A percentile compares a stretch with the other conserved stretches of the same genome.
These are phyloP conservation scores for Acacia pycnantha DNA, from an alignment of 331 rosid genomes.

Conservation along the genomic window DNA sequence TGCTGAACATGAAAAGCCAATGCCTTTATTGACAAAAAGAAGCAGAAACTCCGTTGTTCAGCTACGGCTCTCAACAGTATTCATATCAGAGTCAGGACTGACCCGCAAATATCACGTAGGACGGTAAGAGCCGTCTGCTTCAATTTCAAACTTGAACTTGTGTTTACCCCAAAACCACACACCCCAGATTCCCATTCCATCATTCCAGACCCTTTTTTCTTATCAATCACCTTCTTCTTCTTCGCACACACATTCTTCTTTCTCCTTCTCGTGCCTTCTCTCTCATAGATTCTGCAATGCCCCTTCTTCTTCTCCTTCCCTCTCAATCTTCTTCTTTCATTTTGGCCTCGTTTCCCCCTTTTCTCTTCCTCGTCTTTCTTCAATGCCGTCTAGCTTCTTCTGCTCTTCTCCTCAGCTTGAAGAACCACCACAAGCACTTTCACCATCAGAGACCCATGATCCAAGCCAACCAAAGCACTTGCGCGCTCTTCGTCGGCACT, in stretches of 20 bases:
- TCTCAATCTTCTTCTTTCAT: conserved; percentile 9
- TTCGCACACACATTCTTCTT: too few relatives aligned
- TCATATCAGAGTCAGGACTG: neutral
- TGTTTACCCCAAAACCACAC: neutral
- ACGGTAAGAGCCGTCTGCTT: neutral
- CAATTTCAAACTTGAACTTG: neutral
- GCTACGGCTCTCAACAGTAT: neutral
- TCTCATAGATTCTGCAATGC: conserved; percentile 29
- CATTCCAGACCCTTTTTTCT: neutral
- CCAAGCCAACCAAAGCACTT: conserved; percentile 62
- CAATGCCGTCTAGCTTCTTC: conserved; percentile 48
- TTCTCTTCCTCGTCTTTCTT: conserved; percentile 37
- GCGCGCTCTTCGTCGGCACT: conserved; percentile 65
- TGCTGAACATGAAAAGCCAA: neutral
- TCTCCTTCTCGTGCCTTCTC: too few relatives aligned
- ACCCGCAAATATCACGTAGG: neutral
- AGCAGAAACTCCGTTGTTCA: neutral
- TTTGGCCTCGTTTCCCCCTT: conserved; percentile 24
- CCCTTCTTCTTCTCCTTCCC: conserved; percentile 28
- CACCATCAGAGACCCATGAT: conserved; percentile 51
- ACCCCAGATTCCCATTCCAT: neutral
- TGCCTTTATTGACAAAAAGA: neutral
- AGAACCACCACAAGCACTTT: conserved; percentile 37
- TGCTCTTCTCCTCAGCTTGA: conserved; percentile 49
- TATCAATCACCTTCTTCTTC: neutral